Conservation (phyloP, 176 grass and related monocot species). For the Rhynchospora pubera region DNA sequence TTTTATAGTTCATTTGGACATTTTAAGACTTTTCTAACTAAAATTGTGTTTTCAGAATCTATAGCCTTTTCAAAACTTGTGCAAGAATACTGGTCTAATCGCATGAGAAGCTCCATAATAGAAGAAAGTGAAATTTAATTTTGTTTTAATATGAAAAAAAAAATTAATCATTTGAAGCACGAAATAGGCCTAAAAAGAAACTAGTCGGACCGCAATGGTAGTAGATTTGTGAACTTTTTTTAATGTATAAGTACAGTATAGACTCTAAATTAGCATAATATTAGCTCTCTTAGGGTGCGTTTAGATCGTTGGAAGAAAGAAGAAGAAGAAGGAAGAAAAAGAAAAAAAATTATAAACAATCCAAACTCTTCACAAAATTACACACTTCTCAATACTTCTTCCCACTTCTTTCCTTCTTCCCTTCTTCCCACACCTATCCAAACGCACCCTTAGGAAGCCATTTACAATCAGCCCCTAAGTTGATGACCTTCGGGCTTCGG, state of each 20-base stretch:
- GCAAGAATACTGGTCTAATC: constrained; percentile 87
- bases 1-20: not conserved
- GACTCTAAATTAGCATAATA: not conserved
- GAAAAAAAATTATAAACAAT: no score
- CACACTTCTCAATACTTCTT: no score
- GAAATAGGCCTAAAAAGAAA: not conserved
- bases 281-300: not conserved
- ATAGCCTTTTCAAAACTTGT: constrained; percentile 80
- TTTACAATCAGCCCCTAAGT: not conserved
- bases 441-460: no score
- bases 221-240: not conserved
- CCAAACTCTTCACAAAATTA: no score
- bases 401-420: no score
- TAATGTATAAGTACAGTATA: not conserved
- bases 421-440: no score
- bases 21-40: not conserved
- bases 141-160: not conserved
- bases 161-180: not conserved
- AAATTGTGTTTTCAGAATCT: no score
- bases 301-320: no score
- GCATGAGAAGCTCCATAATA: constrained; percentile 37
- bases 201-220: not conserved
- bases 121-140: not conserved
- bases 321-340: no score
- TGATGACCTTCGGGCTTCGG: no score